Base-by-base conservation (phyloP, 2,329 filamentous ascomycete genomes). In the Cytospora schulzeri region DNA sequence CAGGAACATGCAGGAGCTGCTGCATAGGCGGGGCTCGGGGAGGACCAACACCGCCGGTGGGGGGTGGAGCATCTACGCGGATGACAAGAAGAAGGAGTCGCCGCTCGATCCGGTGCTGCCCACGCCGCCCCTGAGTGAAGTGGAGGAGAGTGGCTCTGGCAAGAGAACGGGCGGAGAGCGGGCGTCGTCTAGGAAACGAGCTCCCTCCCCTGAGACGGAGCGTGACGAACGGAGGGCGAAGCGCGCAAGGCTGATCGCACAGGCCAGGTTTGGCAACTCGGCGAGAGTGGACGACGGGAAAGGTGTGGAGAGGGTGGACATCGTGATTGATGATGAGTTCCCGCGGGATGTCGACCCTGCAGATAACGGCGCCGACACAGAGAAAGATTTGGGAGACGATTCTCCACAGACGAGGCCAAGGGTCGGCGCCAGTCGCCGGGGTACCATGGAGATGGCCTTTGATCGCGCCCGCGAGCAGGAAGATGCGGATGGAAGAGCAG, bases 31-130 rank as follows among this genome's bases (percentile, higher is more conserved):
- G 45, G 92, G 93, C 0, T 79, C 88, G 0, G 87, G 89, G 1
- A 84, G 91, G 54, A 86, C 85, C 51, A 92, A 92, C 72, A 82
- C 84, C 1, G 90, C 91, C 2, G 87, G 86, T 26, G 93, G 91
- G 1, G 91, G 90, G 6, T 96, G 92, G 87, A 86, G 87, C 70
- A 83, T 93, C 26, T 96, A 96, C 73, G 85, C 89, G 6, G 86
- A 91, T 65, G 88, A 88, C 76, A 78, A 75, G 67, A 76, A 71
- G 57, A 80, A 78, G 28, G 80, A 83, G 60, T 85, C 82, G 24
- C 87, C 87, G 4, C 72, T 90, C 17, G 83, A 87, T 67, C 76
- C 78, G 0, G 71, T 81, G 6, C 71, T 85, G 29, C 83, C 83
- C 0, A 79, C 74, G 28, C 81, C 78, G 14, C 81, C 82, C 0